phyloP scores from a whole-genome alignment of 805 yeast genomes.

The Ogataea haglerorum region DNA sequence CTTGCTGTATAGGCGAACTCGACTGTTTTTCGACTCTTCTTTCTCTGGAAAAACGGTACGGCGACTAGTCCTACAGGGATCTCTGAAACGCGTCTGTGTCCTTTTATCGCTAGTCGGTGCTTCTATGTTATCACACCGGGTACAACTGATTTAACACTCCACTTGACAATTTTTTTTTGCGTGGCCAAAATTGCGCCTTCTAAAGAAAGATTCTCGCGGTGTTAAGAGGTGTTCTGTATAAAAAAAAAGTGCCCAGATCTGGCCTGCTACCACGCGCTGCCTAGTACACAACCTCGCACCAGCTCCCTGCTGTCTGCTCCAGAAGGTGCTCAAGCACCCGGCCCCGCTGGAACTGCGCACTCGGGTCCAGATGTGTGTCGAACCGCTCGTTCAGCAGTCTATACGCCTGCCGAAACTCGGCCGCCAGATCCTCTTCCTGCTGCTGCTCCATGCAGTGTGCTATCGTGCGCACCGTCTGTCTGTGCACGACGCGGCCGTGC shows the following conservation, averaged over 20 bases:
- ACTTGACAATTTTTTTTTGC: slow-evolving; percentile 7
- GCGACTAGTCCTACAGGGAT: not conserved
- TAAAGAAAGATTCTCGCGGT: slow-evolving; percentile 1
- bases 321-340: too few relatives aligned
- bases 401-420: not conserved
- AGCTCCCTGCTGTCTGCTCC: too few relatives aligned
- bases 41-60: not conserved
- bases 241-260: not conserved
- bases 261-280: not conserved
- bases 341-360: too few relatives aligned
- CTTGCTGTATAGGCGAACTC: not conserved
- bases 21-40: not conserved
- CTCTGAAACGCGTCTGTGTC: not conserved
- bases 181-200: slow-evolving; percentile 11
- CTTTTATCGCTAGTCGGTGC: not conserved
- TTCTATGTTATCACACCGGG: not conserved
- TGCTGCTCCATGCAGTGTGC: slow-evolving; percentile 1
- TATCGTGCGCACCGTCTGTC: slow-evolving; percentile 1
- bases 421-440: slow-evolving; percentile 3
- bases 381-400: not conserved
- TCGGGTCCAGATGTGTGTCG: too few relatives aligned
- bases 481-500: slow-evolving; percentile 2
- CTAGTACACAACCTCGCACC: not conserved
- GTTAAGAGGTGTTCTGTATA: not conserved
- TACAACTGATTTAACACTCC: not conserved